These are phyloP conservation scores for Laguncularia racemosa DNA, from an alignment of 345 rosid species.

Conservation along the genomic window DNA sequence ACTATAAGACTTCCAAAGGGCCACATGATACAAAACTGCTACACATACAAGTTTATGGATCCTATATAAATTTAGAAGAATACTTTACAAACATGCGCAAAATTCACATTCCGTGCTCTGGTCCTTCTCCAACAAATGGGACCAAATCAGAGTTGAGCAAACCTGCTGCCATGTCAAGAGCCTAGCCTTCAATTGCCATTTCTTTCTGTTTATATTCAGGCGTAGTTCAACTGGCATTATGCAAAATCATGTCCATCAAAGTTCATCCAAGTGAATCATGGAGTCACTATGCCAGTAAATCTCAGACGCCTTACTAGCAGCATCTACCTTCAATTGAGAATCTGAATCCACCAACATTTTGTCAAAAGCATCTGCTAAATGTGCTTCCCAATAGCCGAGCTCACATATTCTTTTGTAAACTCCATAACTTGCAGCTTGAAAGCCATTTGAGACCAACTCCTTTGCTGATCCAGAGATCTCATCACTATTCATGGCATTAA, in stretches of 20 bases:
- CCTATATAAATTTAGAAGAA: too few species aligned
- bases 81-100: too few species aligned
- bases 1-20: too few species aligned
- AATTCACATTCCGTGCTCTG: too few species aligned
- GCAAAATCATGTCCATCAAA: slow-evolving; percentile 22
- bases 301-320: slow-evolving; percentile 26
- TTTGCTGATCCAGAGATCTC: slow-evolving; percentile 33
- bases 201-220: too few species aligned
- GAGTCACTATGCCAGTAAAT: slow-evolving; percentile 43
- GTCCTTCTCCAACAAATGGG: too few species aligned
- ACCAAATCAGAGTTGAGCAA: too few species aligned
- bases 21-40: too few species aligned
- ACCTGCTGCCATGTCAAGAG: too few species aligned
- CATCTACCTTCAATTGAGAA: slow-evolving; percentile 16
- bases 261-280: slow-evolving; percentile 57
- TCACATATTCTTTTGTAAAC: slow-evolving; percentile 58
- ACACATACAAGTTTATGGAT: too few species aligned
- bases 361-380: slow-evolving; percentile 57
- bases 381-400: slow-evolving; percentile 55
- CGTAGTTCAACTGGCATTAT: not conserved
- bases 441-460: slow-evolving; percentile 69
- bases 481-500: slow-evolving; percentile 33
- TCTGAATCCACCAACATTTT: slow-evolving; percentile 30
- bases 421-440: slow-evolving; percentile 48
- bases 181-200: too few species aligned